phyloP scores from a whole-genome alignment of 306 rosid genomes.

The Parietaria judaica region DNA sequence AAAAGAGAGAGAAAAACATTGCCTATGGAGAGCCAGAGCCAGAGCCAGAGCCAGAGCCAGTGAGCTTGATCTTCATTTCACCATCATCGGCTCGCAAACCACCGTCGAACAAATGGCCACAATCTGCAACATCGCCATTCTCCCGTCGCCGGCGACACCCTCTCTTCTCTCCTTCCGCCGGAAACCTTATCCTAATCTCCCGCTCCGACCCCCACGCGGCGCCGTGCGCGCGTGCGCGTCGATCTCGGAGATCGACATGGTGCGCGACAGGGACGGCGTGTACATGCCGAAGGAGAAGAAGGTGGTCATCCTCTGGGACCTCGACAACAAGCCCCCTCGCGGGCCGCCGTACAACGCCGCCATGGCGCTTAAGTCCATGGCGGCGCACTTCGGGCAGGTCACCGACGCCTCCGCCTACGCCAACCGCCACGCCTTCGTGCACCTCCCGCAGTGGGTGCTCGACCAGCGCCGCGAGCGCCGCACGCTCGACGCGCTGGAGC shows the following conservation, averaged over 20 bases:
- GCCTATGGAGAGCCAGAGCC: neutral
- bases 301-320: constrained; percentile 83
- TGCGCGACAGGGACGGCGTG: constrained; percentile 50
- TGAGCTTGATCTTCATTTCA: neutral
- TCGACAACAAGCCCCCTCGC: constrained; percentile 87
- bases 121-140: constrained; percentile 19
- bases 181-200: neutral
- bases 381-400: constrained; percentile 48
- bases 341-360: constrained; percentile 83
- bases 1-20: neutral
- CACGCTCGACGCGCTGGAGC: constrained; percentile 53
- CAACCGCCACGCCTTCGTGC: constrained; percentile 72
- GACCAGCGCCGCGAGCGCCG: constrained; percentile 49
- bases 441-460: constrained; percentile 64
- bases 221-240: constrained; percentile 26
- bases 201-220: constrained; percentile 8
- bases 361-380: constrained; percentile 47
- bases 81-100: neutral
- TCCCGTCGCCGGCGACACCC: constrained; percentile 2
- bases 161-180: neutral
- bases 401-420: constrained; percentile 78
- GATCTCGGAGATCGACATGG: constrained; percentile 64
- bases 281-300: constrained; percentile 50
- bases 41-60: neutral
- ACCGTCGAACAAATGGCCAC: constrained; percentile 13